These are phyloP conservation scores for Pleodorina starrii DNA, from an alignment of 139 green algal species.

Conservation along the genomic window DNA sequence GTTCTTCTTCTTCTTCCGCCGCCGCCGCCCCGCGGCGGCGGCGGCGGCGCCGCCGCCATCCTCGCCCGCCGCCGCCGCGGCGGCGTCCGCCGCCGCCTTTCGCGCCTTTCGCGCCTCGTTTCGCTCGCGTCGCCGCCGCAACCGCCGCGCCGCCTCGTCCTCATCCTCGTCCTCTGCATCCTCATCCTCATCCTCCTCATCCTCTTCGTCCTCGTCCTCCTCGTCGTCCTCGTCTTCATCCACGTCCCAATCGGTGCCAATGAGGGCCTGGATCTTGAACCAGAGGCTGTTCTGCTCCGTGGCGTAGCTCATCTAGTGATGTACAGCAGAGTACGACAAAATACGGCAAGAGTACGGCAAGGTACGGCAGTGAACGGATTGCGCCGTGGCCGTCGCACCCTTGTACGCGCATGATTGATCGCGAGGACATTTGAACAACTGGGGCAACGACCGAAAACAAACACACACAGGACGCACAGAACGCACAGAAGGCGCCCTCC, in stretches of 20 bases:
- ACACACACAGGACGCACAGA: too few species aligned
- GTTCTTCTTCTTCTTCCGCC: constrained; percentile 1
- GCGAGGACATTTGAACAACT: too few species aligned
- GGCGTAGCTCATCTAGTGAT: background rate
- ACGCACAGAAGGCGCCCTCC: too few species aligned
- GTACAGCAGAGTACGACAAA: too few species aligned
- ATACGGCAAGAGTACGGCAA: too few species aligned
- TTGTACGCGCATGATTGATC: too few species aligned
- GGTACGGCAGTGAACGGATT: too few species aligned
- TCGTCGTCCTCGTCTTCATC: background rate
- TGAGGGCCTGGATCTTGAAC: constrained; percentile 34
- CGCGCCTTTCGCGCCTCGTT: background rate
- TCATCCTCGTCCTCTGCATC: background rate
- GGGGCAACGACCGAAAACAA: too few species aligned
- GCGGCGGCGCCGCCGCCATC: background rate
- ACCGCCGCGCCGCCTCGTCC: background rate
- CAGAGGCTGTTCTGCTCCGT: constrained; percentile 21
- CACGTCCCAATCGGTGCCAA: constrained; percentile 40
- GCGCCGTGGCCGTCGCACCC: too few species aligned
- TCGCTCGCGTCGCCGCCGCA: background rate
- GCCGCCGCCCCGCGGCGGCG: background rate
- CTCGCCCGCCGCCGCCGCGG: background rate
- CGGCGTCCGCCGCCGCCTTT: background rate
- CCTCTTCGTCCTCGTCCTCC: background rate
- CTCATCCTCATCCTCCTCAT: background rate